These are phyloP conservation scores for Citrus reticulata DNA, from an alignment of 345 rosid genomes.

Conservation along the genomic window DNA sequence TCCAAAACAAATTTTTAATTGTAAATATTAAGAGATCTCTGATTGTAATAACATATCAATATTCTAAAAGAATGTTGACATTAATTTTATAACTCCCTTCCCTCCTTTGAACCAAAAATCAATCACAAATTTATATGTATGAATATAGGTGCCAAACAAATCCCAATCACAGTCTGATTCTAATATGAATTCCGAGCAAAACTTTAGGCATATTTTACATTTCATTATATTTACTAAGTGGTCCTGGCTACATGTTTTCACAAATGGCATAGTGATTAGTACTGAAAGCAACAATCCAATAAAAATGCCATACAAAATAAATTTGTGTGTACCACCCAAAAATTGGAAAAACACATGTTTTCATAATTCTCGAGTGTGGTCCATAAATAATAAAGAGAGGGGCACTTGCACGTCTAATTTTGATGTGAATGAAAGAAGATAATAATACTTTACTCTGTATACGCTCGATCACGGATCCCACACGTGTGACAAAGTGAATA, in stretches of 20 bases:
- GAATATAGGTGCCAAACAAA: too few species aligned
- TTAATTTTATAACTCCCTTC: too few species aligned
- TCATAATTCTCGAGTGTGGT: neutral
- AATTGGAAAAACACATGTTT: neutral
- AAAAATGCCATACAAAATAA: neutral
- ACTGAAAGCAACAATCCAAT: slow-evolving; percentile 5
- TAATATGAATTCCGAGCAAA: neutral
- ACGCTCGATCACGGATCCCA: neutral
- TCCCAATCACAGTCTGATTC: neutral
- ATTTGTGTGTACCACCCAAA: neutral
- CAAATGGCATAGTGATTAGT: neutral
- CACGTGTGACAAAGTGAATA: neutral
- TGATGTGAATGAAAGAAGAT: neutral
- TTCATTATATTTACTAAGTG: neutral
- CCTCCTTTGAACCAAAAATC: neutral
- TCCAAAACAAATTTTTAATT: too few species aligned
- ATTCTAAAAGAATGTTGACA: too few species aligned
- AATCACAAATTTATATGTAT: neutral
- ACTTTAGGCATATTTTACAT: neutral
- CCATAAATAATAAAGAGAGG: neutral
- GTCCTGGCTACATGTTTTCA: neutral
- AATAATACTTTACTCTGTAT: neutral
- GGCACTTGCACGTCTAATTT: neutral
- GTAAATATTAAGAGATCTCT: too few species aligned
- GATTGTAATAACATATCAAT: too few species aligned